Evolutionary conservation across 1,284 basidiomycete species (phyloP), one percentile per base, ranked within the genome.

Genomic region (Rugosomyces carneus): DNA sequence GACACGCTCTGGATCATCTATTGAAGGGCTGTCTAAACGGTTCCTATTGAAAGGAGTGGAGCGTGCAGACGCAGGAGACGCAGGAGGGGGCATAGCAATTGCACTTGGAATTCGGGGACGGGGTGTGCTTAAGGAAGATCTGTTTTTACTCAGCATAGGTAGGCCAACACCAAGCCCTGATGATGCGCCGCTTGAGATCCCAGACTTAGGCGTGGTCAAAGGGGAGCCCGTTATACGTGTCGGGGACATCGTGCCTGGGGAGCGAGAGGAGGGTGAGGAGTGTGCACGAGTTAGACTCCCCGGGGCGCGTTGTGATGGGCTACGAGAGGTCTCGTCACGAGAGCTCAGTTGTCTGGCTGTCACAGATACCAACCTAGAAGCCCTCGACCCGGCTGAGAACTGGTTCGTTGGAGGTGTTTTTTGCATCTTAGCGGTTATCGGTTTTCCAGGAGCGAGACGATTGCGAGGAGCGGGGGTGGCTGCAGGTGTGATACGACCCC

Each of bases 341-440:
- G 73, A 72, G 57, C 71, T 78, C 36, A 92, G 70, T 57, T 92
- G 85, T 58, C 86, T 83, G 2, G 89, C 89, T 0, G 88, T 92
- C 75, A 91, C 80, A 11, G 82, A 80, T 23, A 83, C 69, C 58
- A 90, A 92, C 60, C 86, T 88, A 45, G 86, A 86, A 5, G 91
- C 91, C 42, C 91, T 73, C 2, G 89, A 89, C 1, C 89, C 90
- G 9, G 78, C 81, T 1, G 88, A 89, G 44, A 91, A 82, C 53
- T 76, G 67, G 36, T 70, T 65, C 23, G 66, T 55, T 16, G 69
- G 54, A 27, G 56, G 50, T 13, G 53, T 26, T 26, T 47, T 44
- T 34, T 47, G 56, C 27, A 60, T 32, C 45, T 63, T 64, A 24
- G 56, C 42, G 32, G 55, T 56, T 6, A 66, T 57, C 32, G 66